Base-by-base conservation (phyloP, 2,329 filamentous ascomycete species). In the Calonectria hongkongensis region DNA sequence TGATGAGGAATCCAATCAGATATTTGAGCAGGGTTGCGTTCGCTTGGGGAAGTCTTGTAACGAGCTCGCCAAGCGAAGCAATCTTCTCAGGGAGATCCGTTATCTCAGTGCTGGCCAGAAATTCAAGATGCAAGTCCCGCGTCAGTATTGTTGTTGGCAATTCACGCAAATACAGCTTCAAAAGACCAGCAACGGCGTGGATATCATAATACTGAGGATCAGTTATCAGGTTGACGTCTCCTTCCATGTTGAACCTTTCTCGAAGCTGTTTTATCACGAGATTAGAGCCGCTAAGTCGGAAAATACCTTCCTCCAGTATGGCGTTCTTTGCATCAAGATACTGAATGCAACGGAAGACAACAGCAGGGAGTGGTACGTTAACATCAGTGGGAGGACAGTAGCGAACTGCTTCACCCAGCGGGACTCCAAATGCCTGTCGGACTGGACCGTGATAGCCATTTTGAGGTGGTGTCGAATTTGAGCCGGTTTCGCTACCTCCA, bases 201-300 rank as follows among this genome's bases (percentile, higher is more conserved):
- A 99, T 96, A 83, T 99, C 97, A 82, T 98, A 95, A 82, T 96
- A 97, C 71, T 94, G 92, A 63, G 94, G 93, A 72, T 96, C 96
- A 2, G 89, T 91, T 30, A 98, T 84, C 65, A 99, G 88, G 82
- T 98, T 95, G 76, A 99, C 90, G 81, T 99, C 97, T 56, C 96
- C 94, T 86, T 99, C 96, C 4, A 86, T 92, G 83, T 99, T 98
- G 87, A 99, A 99, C 2, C 96, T 93, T 82, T 98, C 96, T 73
- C 94, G 94, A 51, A 99, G 89, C 70, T 92, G 92, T 84, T 96
- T 98, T 85, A 99, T 98, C 63, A 98, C 93, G 68, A 97, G 91
- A 81, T 98, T 98, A 0, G 96, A 98, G n/a, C 97, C 97, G 83
- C 96, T 98, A 50, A 99, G 88, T 65, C 97, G 92, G 88, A 99